Base-by-base conservation (phyloP, 805 yeast species). In the Kodamaea fukazawae region DNA sequence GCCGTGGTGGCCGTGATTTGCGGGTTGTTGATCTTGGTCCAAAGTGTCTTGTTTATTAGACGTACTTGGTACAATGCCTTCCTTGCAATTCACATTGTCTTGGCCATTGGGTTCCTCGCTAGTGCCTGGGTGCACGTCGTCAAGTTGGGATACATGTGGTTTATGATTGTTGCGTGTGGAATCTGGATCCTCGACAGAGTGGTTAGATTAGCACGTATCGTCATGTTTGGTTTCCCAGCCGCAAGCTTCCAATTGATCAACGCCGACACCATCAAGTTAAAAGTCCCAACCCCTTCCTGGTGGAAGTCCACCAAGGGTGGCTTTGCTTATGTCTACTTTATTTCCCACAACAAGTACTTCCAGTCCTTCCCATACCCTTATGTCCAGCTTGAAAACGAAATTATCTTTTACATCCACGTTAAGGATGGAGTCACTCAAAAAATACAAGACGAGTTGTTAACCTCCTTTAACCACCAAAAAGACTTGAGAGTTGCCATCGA, bases 291-390 rank as follows among this genome's bases (percentile, higher is more conserved):
- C 23, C 71, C 72, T 10, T 41, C 42, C 6, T 48, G 57, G 46
- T 67, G 72, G 72, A 50, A 52, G 4, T 47, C 66, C 1, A 47
- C 57, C 25, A 69, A 70, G 7, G 86, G 87, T 1, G 81, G 82
- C 17, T 81, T 77, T 54, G 77, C 78, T 22, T 81, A 76, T 60
- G 57, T 81, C 12, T 78, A 75, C 48, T 66, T 75, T 45, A 51
- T 78, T 29, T 28, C 65, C 67, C 36, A 49, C 60, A 31, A 58
- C 74, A 47, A 70, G 68, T 75, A 78, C 51, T 76, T 81, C 78
- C 82, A 81, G 48, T 78, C 85, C 2, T 87, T 81, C 54, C 88
- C 88, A 3, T 81, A 81, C 46, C 79, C 86, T 0, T 61, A 61
- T 39, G 54, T 60, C 29, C 60, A 4, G 58, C 65, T 35, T 59